These are phyloP conservation scores for Butyriboletus loyo DNA, from an alignment of 768 basidiomycete species.

Conservation along the genomic window DNA sequence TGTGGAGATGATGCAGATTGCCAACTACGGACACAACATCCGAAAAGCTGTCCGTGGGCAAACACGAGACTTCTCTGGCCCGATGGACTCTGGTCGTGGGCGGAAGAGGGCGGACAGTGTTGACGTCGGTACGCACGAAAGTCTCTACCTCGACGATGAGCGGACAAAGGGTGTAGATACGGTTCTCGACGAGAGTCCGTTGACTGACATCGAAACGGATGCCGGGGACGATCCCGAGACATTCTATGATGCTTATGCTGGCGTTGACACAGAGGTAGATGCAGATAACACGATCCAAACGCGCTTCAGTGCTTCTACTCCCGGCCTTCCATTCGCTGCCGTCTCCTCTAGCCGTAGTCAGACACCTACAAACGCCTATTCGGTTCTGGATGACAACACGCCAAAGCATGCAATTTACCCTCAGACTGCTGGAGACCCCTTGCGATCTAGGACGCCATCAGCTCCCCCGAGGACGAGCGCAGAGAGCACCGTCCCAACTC, in stretches of 20 bases:
- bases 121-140: conserved; percentile 53
- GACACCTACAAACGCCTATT: conserved; percentile 40
- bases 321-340: conserved; percentile 16
- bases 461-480: conserved; percentile 35
- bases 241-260: conserved; percentile 39
- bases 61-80: conserved; percentile 23
- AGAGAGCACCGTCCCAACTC: conserved; percentile 40
- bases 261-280: conserved; percentile 15
- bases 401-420: conserved; percentile 41
- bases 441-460: conserved; percentile 43
- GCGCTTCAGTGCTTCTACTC: conserved; percentile 17
- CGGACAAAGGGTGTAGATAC: conserved; percentile 42
- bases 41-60: conserved; percentile 29
- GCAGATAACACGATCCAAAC: conserved; percentile 18
- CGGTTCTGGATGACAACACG: conserved; percentile 35
- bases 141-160: conserved; percentile 68
- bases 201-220: conserved; percentile 69
- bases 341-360: conserved; percentile 36
- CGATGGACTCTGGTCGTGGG: conserved; percentile 27
- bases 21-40: conserved; percentile 73
- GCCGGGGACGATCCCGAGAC: conserved; percentile 38
- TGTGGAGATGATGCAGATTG: conserved; percentile 85
- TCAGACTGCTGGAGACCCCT: conserved; percentile 45
- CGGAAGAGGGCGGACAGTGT: conserved; percentile 68
- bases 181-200: conserved; percentile 73